phyloP scores from a whole-genome alignment of 805 yeast genomes.

The Isabelozyma rhagii region DNA sequence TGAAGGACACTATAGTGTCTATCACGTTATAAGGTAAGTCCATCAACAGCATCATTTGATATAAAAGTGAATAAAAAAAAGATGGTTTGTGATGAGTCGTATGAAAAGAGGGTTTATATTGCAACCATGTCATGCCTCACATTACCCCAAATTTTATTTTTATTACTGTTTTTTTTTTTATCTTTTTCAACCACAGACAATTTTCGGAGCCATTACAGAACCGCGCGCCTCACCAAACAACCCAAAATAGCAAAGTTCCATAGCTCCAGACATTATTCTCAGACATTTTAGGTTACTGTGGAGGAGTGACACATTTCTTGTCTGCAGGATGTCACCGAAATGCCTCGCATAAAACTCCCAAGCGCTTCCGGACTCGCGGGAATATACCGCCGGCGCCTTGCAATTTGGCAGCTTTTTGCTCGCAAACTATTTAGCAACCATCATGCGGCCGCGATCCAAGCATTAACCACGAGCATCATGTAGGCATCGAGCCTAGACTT shows the following conservation, averaged over 20 bases:
- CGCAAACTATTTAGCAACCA: neutral
- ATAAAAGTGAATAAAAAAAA: neutral
- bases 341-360: neutral
- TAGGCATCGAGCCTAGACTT: neutral
- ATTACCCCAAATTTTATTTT: neutral
- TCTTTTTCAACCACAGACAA: neutral
- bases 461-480: neutral
- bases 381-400: neutral
- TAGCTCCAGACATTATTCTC: neutral
- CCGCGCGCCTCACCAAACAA: neutral
- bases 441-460: neutral
- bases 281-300: slow-evolving; percentile 11
- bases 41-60: slow-evolving; percentile 1
- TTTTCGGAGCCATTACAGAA: neutral
- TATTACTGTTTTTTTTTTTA: neutral
- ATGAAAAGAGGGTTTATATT: neutral
- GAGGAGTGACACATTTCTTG: neutral
- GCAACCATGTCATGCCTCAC: neutral
- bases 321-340: neutral
- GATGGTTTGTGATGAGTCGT: neutral
- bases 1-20: slow-evolving; percentile 4
- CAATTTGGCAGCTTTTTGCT: neutral
- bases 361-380: neutral
- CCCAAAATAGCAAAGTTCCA: neutral
- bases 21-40: slow-evolving; percentile 10